Evolutionary conservation across 176 grass and related monocot species (phyloP), one percentile per base, ranked within the genome.

Genomic region (Oryza australiensis): DNA sequence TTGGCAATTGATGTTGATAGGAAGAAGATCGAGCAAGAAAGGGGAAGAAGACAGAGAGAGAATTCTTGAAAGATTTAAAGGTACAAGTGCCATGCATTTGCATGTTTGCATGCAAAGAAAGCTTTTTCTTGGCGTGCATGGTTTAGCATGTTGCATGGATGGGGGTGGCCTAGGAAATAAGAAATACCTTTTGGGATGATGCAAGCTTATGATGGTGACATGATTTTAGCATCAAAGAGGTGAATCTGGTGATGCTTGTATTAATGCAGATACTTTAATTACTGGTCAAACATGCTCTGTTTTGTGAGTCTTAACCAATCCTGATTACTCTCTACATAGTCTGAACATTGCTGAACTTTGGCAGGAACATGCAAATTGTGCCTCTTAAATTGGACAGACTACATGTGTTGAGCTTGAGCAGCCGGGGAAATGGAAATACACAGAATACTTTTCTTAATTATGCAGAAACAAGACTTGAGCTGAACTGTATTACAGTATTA

Each of bases 101-200:
- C 53, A 57, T 57, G 53, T 57, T n/a, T 60, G 55, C 75, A 81
- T 83, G 60, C 20, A 73, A 57, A 33, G 26, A 28, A 88, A 91
- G 48, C 68, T 73, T 88, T 75, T 75, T 77, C 73, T 84, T 89
- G 80, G 41, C 35, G 87, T 79, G 16, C 45, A 85, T 86, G 88
- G 89, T 90, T 92, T 92, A 85, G 92, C 63, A 92, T 94, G 77
- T 95, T 88, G 35, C 85, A 42, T 75, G 62, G 27, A 86, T 57
- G 87, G 72, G 72, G 86, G 60, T 94, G 76, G 70, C 94, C 94
- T 94, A 41, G 78, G 26, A 26, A 79, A 62, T 72, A 97, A 94
- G 94, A 87, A 90, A 94, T 94, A 68, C 94, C 91, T 92, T 91
- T 51, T 82, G 59, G 63, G 70, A 18, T 43, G 74, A 84, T 85